phyloP scores from a whole-genome alignment of 106 monocot species.

The Apostasia shenzhenica region DNA sequence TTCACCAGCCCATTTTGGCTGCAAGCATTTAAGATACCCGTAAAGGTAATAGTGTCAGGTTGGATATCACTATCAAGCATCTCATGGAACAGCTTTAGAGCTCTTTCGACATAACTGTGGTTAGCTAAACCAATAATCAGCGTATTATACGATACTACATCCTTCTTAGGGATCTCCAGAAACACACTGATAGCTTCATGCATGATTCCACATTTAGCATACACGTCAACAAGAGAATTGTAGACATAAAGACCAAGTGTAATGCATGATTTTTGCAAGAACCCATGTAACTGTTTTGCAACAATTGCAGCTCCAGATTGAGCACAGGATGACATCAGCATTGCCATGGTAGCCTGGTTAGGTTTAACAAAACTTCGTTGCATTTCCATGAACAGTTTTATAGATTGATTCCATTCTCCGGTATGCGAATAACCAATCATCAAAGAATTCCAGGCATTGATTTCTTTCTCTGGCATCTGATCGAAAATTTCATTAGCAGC shows the following conservation, averaged over 20 bases:
- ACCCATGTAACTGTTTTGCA: slow-evolving; percentile 32
- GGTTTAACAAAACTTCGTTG: slow-evolving; percentile 12
- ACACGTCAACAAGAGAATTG: slow-evolving; percentile 52
- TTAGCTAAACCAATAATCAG: slow-evolving; percentile 36
- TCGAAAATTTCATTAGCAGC: slow-evolving; percentile 23
- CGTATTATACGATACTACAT: slow-evolving; percentile 47
- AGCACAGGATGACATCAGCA: slow-evolving; percentile 34
- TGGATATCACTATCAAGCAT: slow-evolving; percentile 18
- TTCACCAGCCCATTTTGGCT: slow-evolving; percentile 27
- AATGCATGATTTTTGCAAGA: slow-evolving; percentile 18
- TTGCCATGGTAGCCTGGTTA: slow-evolving; percentile 33
- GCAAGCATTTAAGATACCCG: slow-evolving; percentile 40
- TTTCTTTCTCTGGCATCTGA: slow-evolving; percentile 24
- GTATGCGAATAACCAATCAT: slow-evolving; percentile 24
- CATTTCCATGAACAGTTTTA: slow-evolving; percentile 30
- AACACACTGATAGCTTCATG: slow-evolving; percentile 28
- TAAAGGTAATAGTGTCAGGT: slow-evolving; percentile 40
- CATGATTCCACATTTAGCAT: slow-evolving; percentile 42
- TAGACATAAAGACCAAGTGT: slow-evolving; percentile 16
- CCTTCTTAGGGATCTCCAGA: slow-evolving; percentile 20
- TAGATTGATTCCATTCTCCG: slow-evolving; percentile 29
- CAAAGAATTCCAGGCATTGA: slow-evolving; percentile 32
- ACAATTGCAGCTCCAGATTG: slow-evolving; percentile 24
- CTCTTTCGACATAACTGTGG: slow-evolving; percentile 32
- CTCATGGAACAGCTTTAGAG: slow-evolving; percentile 19